phyloP scores from a whole-genome alignment of 352 stramenopile genomes.

The Globisporangium ultimum region DNA sequence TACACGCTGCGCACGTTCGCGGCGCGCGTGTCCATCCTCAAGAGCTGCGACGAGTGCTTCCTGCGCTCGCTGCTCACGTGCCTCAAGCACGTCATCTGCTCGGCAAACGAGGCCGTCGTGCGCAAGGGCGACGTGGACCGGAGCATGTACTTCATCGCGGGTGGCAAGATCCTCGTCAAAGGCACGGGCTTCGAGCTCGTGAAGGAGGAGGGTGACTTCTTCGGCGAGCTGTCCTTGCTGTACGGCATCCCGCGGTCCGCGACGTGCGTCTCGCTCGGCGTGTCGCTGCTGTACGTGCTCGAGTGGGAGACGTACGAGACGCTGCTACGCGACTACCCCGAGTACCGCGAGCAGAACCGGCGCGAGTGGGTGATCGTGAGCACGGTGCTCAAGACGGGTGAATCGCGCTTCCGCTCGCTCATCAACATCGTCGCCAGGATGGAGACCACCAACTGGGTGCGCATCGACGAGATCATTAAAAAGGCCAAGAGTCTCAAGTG shows the following conservation, averaged over 20 bases:
- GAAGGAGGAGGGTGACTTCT: constrained; percentile 60
- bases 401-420: constrained; percentile 69
- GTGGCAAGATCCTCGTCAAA: constrained; percentile 57
- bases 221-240: constrained; percentile 49
- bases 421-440: constrained; percentile 64
- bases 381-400: constrained; percentile 49
- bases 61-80: constrained; percentile 54
- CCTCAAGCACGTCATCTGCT: constrained; percentile 69
- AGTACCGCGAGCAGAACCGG: constrained; percentile 71
- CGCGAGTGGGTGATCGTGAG: constrained; percentile 75
- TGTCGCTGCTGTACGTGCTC: constrained; percentile 75
- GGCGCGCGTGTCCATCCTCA: constrained; percentile 55
- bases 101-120: constrained; percentile 47
- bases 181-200: constrained; percentile 64
- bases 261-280: constrained; percentile 61
- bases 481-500: constrained; percentile 66
- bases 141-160: constrained; percentile 75
- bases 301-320: constrained; percentile 74
- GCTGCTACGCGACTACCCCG: constrained; percentile 62
- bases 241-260: constrained; percentile 74
- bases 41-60: constrained; percentile 69
- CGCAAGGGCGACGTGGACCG: constrained; percentile 67
- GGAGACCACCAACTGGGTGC: constrained; percentile 58
- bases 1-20: constrained; percentile 62
- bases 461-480: constrained; percentile 65